A percentile compares a stretch with the other conserved stretches of the same genome.
Conservation (phyloP, 208 protist genomes). For the Crithidia bombi region DNA sequence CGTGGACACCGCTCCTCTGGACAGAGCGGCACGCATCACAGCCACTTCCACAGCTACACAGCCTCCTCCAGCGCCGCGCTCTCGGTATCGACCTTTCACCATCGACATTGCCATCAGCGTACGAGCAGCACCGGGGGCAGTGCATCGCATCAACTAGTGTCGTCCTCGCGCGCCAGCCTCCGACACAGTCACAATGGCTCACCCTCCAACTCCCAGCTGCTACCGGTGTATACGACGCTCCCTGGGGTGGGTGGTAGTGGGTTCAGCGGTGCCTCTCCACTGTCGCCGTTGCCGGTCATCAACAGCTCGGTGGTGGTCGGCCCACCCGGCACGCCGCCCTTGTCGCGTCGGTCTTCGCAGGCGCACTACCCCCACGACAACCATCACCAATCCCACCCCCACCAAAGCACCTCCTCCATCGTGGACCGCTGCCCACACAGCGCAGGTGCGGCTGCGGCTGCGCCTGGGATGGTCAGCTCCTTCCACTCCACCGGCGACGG, state of each 20-base stretch:
- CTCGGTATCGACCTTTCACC: not conserved
- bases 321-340: constrained; percentile 4
- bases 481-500: constrained; percentile 20
- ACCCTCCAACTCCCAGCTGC: constrained; percentile 20
- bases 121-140: constrained; percentile 11
- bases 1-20: constrained; percentile 13
- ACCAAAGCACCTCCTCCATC: too few relatives aligned
- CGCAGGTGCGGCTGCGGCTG: not conserved
- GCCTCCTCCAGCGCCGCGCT: not conserved
- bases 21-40: constrained; percentile 1
- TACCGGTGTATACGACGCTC: constrained; percentile 1
- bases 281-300: not conserved
- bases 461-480: not conserved
- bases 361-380: too few relatives aligned
- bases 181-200: constrained; percentile 20
- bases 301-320: not conserved
- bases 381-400: too few relatives aligned
- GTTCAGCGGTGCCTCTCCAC: not conserved
- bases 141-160: not conserved
- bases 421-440: constrained; percentile 3
- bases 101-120: not conserved
- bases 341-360: constrained; percentile 23
- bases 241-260: not conserved
- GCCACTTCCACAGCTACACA: constrained; percentile 3
- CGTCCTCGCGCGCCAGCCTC: constrained; percentile 11